phyloP scores from a whole-genome alignment of 2,329 filamentous ascomycete genomes.

The Exophiala sideris region DNA sequence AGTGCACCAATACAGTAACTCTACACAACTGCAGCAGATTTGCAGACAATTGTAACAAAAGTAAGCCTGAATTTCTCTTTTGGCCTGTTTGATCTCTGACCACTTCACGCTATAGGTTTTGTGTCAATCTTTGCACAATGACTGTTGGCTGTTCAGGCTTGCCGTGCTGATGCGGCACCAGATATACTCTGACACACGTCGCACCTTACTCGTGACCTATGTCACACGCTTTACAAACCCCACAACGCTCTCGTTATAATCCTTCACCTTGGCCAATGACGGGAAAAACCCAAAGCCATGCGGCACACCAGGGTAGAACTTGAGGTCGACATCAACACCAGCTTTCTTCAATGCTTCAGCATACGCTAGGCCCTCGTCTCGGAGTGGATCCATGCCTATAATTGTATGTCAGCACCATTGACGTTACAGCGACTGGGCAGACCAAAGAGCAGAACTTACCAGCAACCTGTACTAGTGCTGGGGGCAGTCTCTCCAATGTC shows the following conservation, averaged over 20 bases:
- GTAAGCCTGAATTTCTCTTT: too few relatives aligned
- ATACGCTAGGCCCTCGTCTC: slow-evolving; percentile 28
- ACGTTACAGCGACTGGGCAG: too few relatives aligned
- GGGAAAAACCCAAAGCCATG: slow-evolving; percentile 20
- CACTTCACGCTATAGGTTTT: too few relatives aligned
- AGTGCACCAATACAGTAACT: too few relatives aligned
- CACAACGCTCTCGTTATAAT: background rate
- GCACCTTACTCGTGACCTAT: too few relatives aligned
- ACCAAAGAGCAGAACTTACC: background rate
- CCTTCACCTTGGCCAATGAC: background rate
- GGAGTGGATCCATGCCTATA: slow-evolving; percentile 25
- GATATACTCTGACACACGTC: too few relatives aligned
- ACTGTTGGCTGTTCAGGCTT: too few relatives aligned
- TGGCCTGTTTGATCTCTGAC: too few relatives aligned
- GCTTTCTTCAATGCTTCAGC: slow-evolving; percentile 17
- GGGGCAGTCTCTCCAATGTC: background rate
- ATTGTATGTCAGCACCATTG: background rate
- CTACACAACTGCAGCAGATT: too few relatives aligned
- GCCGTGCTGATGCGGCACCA: too few relatives aligned
- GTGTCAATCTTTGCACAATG: too few relatives aligned
- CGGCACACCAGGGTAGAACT: slow-evolving; percentile 33
- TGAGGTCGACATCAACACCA: slow-evolving; percentile 28
- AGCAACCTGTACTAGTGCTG: slow-evolving; percentile 2
- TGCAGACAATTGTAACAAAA: too few relatives aligned
- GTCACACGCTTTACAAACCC: background rate